Evolutionary conservation across 1,284 basidiomycete genomes (phyloP), one percentile per base, ranked within the genome.

Genomic region (Garcileccinum viscosum): DNA sequence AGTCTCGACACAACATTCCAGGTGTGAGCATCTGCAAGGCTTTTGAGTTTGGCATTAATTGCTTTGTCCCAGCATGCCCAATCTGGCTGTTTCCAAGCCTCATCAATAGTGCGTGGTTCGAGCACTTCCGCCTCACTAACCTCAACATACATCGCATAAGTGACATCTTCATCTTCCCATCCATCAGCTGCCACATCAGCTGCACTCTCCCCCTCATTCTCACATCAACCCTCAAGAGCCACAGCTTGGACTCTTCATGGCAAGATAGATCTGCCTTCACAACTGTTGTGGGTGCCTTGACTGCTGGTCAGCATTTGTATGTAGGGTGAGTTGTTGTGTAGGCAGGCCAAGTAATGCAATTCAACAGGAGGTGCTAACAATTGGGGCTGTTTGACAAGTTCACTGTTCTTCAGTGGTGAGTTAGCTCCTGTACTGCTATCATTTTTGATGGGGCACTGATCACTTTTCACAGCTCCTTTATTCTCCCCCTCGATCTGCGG

Each of bases 41-140:
- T 69, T 4, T 65, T 65, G 9, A 70, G 8, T 2, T 69, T 22
- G 1, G 60, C 47, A 1, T 44, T 69, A 3, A 70, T 60, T 0
- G n/a, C 56, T 7, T 65, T 8, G 0, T 65, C 6, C 68, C 67
- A 70, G 3, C 5, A 1, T 0, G 5, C 50, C 69, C 67, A 70
- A 5, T 70, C 63, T 0, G 15, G 63, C 12, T 38, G n/a, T 53
- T 24, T 63, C 6, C 2, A 3, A 1, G 17, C 67, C 6, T 70
- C 64, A 4, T 69, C 19, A 2, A 70, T 37, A 0, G 15, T 70
- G 17, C 1, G 14, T 24, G 38, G 59, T 17, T 69, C 59, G 15
- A 69, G 30, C 15, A 22, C 69, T 30, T 69, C 40, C 0, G 58
- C 59, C 15, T 58, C n/a, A 2, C 1, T 22, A n/a, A 38, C 32